Conservation (phyloP, 306 rosid genomes). For the Medicago ruthenica region DNA sequence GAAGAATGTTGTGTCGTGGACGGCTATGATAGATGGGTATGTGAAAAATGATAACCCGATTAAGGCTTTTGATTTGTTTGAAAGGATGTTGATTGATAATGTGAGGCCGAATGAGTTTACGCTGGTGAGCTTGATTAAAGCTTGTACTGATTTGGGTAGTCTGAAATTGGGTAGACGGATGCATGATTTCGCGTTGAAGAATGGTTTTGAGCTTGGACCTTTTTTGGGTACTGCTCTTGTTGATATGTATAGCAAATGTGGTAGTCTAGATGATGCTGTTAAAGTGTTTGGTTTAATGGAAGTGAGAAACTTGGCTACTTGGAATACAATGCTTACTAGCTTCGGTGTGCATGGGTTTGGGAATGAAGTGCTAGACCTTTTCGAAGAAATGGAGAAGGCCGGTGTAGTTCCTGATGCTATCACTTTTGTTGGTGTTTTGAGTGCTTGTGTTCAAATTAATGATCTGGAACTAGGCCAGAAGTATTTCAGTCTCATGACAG, state of each 20-base stretch:
- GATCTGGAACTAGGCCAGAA: constrained; percentile 42
- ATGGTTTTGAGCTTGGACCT: constrained; percentile 55
- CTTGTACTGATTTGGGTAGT: constrained; percentile 68
- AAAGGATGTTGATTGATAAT: constrained; percentile 61
- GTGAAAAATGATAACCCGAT: constrained; percentile 53
- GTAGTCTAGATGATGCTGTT: constrained; percentile 60
- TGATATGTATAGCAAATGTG: constrained; percentile 82
- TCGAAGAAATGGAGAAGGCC: constrained; percentile 54
- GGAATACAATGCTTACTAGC: constrained; percentile 80
- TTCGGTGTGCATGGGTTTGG: constrained; percentile 76
- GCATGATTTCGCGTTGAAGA: constrained; percentile 59
- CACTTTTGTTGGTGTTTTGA: constrained; percentile 54
- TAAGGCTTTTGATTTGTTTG: constrained; percentile 59
- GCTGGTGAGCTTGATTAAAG: constrained; percentile 64
- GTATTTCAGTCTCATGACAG: constrained; percentile 58
- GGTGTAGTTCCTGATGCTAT: constrained; percentile 49
- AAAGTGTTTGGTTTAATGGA: constrained; percentile 57
- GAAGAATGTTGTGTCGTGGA: constrained; percentile 77
- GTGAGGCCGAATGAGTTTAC: constrained; percentile 71
- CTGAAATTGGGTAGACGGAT: constrained; percentile 61
- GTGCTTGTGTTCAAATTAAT: constrained; percentile 46
- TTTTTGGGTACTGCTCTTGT: constrained; percentile 71
- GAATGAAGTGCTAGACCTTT: constrained; percentile 55
- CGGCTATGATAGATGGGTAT: constrained; percentile 71
- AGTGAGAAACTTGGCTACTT: constrained; percentile 63